Percentiles rank a stretch among this genome's conserved stretches.
Conservation (phyloP, 345 rosid species). For the Aurinia saxatilis region DNA sequence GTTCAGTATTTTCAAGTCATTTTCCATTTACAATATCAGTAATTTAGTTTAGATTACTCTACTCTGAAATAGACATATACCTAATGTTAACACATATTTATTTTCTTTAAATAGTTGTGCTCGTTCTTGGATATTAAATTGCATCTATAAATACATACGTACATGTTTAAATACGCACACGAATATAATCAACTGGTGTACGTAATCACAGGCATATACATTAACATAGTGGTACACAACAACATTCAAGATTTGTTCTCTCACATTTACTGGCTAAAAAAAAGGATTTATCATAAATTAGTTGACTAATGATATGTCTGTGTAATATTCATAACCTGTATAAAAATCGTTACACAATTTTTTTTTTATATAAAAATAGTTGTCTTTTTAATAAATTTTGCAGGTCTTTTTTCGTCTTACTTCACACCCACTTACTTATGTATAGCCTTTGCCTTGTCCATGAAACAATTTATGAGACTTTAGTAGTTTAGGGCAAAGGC, state of each 20-base stretch:
- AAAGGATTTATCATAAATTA: neutral
- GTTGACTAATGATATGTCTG: neutral
- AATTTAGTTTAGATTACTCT: neutral
- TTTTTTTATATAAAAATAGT: no score
- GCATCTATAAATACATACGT: no score
- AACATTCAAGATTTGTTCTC: neutral
- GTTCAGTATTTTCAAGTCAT: neutral
- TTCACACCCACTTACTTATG: constrained; percentile 33
- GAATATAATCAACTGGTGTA: neutral
- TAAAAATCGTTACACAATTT: neutral
- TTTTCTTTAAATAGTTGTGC: no score
- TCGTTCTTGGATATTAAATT: no score
- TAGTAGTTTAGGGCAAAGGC: constrained; percentile 21
- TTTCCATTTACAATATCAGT: neutral
- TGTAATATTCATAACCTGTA: neutral
- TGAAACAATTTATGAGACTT: constrained; percentile 26
- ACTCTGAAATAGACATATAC: neutral
- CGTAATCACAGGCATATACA: neutral
- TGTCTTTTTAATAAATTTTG: neutral
- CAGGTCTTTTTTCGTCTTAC: constrained; percentile 2
- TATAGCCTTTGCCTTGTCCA: neutral
- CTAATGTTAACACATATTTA: neutral
- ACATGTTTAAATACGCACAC: neutral
- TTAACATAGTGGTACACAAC: constrained; percentile 26
- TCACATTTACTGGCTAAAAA: neutral